Evolutionary conservation across 805 yeast genomes (phyloP), one percentile per base, ranked within the genome.

Genomic region (Monosporozyma yasuniensis): DNA sequence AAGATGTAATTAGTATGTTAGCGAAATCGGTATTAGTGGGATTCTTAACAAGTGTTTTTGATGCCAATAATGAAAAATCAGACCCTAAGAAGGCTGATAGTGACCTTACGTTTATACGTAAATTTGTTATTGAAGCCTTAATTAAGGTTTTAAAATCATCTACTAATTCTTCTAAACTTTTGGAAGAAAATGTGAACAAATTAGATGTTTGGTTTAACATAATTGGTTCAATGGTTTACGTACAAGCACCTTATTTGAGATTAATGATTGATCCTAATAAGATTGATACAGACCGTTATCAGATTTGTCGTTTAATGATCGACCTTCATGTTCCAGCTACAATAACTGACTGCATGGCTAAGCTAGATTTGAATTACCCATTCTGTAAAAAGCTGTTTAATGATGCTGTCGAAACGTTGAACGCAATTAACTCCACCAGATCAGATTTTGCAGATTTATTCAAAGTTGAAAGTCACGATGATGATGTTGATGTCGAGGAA

Each of bases 291-390:
- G 96, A 89, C 61, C 75, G 76, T 12, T 84, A 75, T 52, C 79
- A 77, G 50, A 70, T 87, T 39, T 79, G 87, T 1, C 79, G 77
- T 50, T 74, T 81, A 14, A 72, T 88, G 67, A 67, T 85, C 34
- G 96, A 89, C 11, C 77, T 82, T 54, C 81, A 78, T 43, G 70
- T 84, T 11, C 80, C 86, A 0, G 56, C 69, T 4, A 73, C 80
- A 10, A 71, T 88, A 8, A 74, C 91, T 0, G 65, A 73, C 0
- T 72, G 84, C 30, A 64, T 89, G 47, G 75, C 89, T 0, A 79
- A 74, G 11, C 58, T 87, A 23, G 96, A 90, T 64, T 70, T 87
- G 50, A 86, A 87, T 58, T 83, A 77, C 57, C 91, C 95, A 0
- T 75, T 75, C 21, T 73, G 87, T 7, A 78, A 78, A 30, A 72